These are phyloP conservation scores for Alternaria novae-zelandiae DNA, from an alignment of 2,329 filamentous ascomycete species.

Conservation along the genomic window DNA sequence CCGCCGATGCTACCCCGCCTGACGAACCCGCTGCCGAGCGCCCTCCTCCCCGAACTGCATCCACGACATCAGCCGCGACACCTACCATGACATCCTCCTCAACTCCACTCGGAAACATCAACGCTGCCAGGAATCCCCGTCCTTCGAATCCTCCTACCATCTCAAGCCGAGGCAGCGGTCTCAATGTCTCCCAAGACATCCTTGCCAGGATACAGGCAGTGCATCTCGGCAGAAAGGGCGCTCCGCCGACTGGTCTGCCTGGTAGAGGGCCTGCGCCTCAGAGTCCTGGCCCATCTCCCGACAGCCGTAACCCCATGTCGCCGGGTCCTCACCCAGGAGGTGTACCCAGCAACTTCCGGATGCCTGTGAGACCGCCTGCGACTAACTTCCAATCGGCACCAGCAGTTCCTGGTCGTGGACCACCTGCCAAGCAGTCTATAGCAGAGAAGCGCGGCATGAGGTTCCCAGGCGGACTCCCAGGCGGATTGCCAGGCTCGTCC, in stretches of 20 bases:
- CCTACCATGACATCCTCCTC: conserved; percentile 77
- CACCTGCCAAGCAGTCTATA: conserved; percentile 65
- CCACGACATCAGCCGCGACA: conserved; percentile 56
- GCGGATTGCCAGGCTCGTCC: conserved; percentile 54
- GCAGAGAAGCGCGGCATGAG: conserved; percentile 71
- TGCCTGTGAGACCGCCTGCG: conserved; percentile 51
- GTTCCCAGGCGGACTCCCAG: conserved; percentile 66
- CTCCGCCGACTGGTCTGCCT: conserved; percentile 49
- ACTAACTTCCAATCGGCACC: conserved; percentile 57
- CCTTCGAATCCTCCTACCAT: conserved; percentile 49
- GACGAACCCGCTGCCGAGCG: conserved; percentile 43
- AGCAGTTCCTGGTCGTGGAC: conserved; percentile 54
- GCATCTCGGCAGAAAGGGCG: conserved; percentile 68
- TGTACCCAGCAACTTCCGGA: conserved; percentile 52
- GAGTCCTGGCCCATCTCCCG: conserved; percentile 32
- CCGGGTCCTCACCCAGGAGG: conserved; percentile 44
- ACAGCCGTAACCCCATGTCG: conserved; percentile 29
- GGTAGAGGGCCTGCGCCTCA: conserved; percentile 34
- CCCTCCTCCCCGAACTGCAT: conserved; percentile 65
- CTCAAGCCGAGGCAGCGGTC: conserved; percentile 56
- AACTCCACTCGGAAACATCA: conserved; percentile 80
- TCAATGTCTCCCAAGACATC: conserved; percentile 66
- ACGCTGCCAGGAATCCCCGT: conserved; percentile 65
- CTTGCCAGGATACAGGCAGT: conserved; percentile 74
- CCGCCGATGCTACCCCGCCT: conserved; percentile 24